Conservation (phyloP, 2,329 filamentous ascomycete species). For the Celoporthe dispersa region DNA sequence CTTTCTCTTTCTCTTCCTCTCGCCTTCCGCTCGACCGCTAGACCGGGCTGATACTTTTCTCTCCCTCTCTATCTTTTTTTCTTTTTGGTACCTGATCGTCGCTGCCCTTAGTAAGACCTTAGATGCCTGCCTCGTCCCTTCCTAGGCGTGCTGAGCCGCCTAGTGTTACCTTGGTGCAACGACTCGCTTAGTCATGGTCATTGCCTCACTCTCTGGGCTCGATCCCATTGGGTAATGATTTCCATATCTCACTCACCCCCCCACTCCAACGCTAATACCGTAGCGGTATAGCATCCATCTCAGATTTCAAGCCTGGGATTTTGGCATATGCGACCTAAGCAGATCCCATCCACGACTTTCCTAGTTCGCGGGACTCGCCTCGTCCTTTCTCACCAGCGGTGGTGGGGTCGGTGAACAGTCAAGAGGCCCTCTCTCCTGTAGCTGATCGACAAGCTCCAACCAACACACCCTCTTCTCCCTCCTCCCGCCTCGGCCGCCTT, state of each 20-base stretch:
- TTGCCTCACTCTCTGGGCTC: not conserved
- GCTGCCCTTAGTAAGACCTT: not conserved
- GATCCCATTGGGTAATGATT: not conserved
- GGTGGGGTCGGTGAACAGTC: slow-evolving; percentile 9
- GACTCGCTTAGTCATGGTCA: not conserved
- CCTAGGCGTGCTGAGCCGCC: slow-evolving; percentile 5
- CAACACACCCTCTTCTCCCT: not conserved
- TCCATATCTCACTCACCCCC: not conserved
- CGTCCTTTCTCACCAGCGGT: not conserved
- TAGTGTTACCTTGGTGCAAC: slow-evolving; percentile 2
- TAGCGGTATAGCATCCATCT: not conserved
- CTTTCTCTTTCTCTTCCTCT: not conserved
- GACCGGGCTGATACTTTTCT: not conserved
- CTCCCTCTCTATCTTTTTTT: not conserved
- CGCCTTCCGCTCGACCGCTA: not conserved
- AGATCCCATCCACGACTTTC: slow-evolving; percentile 1
- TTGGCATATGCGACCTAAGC: slow-evolving; percentile 5
- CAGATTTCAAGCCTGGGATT: not conserved
- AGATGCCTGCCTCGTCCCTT: not conserved
- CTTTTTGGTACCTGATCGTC: slow-evolving; percentile 12
- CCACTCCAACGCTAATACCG: not conserved
- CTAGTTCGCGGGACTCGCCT: not conserved
- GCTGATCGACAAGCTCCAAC: not conserved
- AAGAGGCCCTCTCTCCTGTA: not conserved
- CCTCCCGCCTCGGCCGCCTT: too few species aligned